Conservation (phyloP, 352 stramenopile species). For the Pythium scleroteichum region DNA sequence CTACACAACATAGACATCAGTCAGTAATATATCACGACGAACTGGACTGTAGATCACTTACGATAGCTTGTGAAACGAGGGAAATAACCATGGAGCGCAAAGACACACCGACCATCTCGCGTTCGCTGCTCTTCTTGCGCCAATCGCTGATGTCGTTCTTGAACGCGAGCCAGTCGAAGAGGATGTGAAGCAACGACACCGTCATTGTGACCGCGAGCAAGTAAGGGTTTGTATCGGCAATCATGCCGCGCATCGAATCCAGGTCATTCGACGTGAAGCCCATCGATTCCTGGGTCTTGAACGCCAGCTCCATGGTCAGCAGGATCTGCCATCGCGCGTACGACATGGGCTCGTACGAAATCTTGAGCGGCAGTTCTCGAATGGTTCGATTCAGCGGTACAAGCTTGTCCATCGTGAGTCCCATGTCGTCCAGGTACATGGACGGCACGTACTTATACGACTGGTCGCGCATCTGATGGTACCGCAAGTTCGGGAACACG, state of each 20-base stretch:
- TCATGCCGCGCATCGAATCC: slow-evolving; percentile 90
- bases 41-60: slow-evolving; percentile 16
- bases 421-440: slow-evolving; percentile 79
- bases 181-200: slow-evolving; percentile 95
- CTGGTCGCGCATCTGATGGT: slow-evolving; percentile 48
- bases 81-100: slow-evolving; percentile 92
- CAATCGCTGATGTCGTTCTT: slow-evolving; percentile 98
- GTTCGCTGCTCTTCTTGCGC: slow-evolving; percentile 87
- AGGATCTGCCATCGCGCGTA: slow-evolving; percentile 82
- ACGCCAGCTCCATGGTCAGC: slow-evolving; percentile 64
- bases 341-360: slow-evolving; percentile 75
- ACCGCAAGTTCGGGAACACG: slow-evolving; percentile 71
- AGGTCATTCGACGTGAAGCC: slow-evolving; percentile 72
- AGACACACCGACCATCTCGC: slow-evolving; percentile 92
- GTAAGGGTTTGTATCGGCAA: slow-evolving; percentile 94
- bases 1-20: slow-evolving; percentile 16
- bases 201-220: slow-evolving; percentile 94
- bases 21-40: not conserved
- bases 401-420: slow-evolving; percentile 67
- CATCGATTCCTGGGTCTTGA: slow-evolving; percentile 61
- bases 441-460: slow-evolving; percentile 71
- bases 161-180: slow-evolving; percentile 99
- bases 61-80: slow-evolving; percentile 91
- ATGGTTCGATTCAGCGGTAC: slow-evolving; percentile 65
- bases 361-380: slow-evolving; percentile 53